Evolutionary conservation across 2,329 filamentous ascomycete genomes (phyloP), one percentile per base, ranked within the genome.

Genomic region (Xylariaceae sp.): DNA sequence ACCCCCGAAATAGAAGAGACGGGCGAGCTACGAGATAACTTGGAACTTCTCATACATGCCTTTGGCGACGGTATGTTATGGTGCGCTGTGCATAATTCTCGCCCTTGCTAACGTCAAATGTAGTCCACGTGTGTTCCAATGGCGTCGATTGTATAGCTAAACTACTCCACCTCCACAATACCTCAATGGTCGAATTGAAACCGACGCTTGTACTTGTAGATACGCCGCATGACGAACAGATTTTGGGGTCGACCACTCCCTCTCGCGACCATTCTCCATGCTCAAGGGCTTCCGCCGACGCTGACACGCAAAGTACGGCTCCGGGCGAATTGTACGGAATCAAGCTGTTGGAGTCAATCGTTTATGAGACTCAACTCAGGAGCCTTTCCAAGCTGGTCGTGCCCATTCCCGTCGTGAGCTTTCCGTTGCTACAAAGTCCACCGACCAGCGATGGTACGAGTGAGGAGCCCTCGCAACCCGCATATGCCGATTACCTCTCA

Each of bases 161-260:
- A 50, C 59, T 79, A 33, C 69, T 76, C 45, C 60, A 74, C 49
- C 64, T 79, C 19, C 73, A 78, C 46, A 73, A 79, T 49, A 64
- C 63, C 11, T 71, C 73, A 17, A 65, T 73, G 60, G 59, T 72
- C 44, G 72, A 76, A 47, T 62, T 77, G 36, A 76, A 68, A 46
- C 78, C 78, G 9, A 79, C 76, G 3, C 64, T 81, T 45, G 69
- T 81, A 42, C 60, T 81, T 24, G 68, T 81, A 53, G 76, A 80
- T 49, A 76, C 69, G 3, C 74, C 78, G 13, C 68, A 69, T 51
- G 67, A 78, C 49, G 73, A 77, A 44, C 62, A 59, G 34, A 54
- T 71, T 40, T 57, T 64, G 32, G 64, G 68, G 15, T 52, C 65
- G 16, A 49, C 44, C 17, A 51, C 57, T 11, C 55, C 57, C 44